A percentile compares a stretch with the other conserved stretches of the same genome.
Conservation (phyloP, 2,329 filamentous ascomycete species). For the Cladosporium sp. region DNA sequence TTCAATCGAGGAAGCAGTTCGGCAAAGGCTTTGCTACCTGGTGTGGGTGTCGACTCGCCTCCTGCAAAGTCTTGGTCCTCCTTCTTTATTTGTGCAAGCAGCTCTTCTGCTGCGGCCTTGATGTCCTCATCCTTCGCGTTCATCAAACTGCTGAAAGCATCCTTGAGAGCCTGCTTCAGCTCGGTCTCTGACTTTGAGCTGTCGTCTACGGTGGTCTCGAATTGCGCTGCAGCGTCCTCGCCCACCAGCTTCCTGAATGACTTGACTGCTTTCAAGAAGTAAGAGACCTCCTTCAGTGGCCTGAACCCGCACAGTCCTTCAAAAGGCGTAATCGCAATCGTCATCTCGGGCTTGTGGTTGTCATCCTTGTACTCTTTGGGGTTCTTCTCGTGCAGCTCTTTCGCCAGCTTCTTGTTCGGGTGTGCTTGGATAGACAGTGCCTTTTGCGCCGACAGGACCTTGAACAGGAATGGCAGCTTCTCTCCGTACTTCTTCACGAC, state of each 20-base stretch:
- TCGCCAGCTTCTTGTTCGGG: slow-evolving; percentile 70
- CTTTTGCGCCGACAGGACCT: slow-evolving; percentile 93
- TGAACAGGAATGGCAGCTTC: slow-evolving; percentile 95
- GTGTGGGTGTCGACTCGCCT: slow-evolving; percentile 67
- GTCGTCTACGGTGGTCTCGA: slow-evolving; percentile 53
- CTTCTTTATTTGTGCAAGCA: slow-evolving; percentile 70
- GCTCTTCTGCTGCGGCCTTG: slow-evolving; percentile 63
- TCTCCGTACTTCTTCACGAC: slow-evolving; percentile 72
- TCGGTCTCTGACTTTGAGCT: slow-evolving; percentile 53
- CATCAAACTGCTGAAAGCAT: slow-evolving; percentile 79
- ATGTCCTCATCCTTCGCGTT: slow-evolving; percentile 69
- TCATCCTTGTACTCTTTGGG: slow-evolving; percentile 97
- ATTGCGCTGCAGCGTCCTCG: slow-evolving; percentile 49
- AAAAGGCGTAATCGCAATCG: slow-evolving; percentile 93
- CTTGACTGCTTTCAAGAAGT: slow-evolving; percentile 72
- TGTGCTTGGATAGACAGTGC: slow-evolving; percentile 97
- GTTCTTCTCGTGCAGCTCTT: slow-evolving; percentile 81
- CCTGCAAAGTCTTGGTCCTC: slow-evolving; percentile 71
- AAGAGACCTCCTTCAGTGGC: slow-evolving; percentile 79
- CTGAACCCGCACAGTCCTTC: slow-evolving; percentile 96
- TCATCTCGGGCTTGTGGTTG: slow-evolving; percentile 99
- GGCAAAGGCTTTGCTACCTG: slow-evolving; percentile 69
- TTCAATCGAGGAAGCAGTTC: slow-evolving; percentile 78
- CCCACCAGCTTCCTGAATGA: slow-evolving; percentile 51
- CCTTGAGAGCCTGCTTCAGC: slow-evolving; percentile 79